Base-by-base conservation (phyloP, 306 rosid genomes). In the Fragaria iinumae region DNA sequence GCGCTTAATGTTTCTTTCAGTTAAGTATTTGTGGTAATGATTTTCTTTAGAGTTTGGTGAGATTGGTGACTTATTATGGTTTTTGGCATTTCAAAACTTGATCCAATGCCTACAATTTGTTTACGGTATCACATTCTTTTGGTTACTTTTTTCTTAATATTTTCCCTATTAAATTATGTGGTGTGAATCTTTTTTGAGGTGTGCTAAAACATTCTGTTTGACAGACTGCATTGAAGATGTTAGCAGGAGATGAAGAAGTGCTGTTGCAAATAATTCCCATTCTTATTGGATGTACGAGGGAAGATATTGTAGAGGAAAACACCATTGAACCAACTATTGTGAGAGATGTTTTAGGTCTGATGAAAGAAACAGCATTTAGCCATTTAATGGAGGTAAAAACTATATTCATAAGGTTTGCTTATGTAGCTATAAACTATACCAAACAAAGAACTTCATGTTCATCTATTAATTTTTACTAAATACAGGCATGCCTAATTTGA, bases 361-460 rank as follows among this genome's bases (percentile, higher is more conserved):
- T 89, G 80, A 90, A 89, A 82, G 95, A 94, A 79, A 81, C 88
- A 60, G 81, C 90, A 18, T 95, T 81, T 83, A 92, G 98, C 83
- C 98, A 80, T 89, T 88, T 92, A 75, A 90, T 92, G 97, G 98
- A 90, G 97, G 98, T 94, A 82, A 84, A 84, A 69, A 69, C 66
- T 74, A 29, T 66, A 59, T 43, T 44, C 71, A 20, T 39, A 29
- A 56, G 57, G 62, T 65, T 71, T 69, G 55, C 79, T 56, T 50
- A 18, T 72, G 41, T 29, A 69, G 49, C 25, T 10, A 0, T 27
- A 43, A 43, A 39, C 48, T 41, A 14, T 56, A 39, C 21, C 6
- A 8, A 38, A 55, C 14, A 18, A 38, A 41, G 11, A 55, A 25
- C 29, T 32, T 20, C 11, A 11, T 50, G 11, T 18, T 32, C 16